Evolutionary conservation across 345 rosid genomes (phyloP).

Genomic region (Toxicodendron radicans): DNA sequence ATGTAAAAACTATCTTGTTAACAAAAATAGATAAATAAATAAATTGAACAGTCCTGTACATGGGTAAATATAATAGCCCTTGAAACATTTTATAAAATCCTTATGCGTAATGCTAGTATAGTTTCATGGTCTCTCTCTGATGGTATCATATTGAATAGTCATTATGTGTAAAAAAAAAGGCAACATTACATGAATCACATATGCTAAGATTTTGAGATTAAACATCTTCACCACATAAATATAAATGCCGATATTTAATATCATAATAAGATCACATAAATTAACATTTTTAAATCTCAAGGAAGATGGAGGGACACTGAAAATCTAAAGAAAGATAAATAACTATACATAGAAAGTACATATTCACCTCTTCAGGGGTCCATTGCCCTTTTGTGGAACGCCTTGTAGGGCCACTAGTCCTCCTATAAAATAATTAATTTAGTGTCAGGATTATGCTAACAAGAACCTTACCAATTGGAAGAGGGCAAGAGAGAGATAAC

Average conservation of each 20-base stretch:
- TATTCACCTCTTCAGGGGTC: slow-evolving; percentile 93
- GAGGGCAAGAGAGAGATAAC: neutral
- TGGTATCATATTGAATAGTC: neutral
- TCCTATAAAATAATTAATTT: slow-evolving; percentile 41
- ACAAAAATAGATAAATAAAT: neutral
- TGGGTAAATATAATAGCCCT: neutral
- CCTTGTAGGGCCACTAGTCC: slow-evolving; percentile 95
- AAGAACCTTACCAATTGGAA: neutral
- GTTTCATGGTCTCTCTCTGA: neutral
- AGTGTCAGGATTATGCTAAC: neutral
- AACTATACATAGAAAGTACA: slow-evolving; percentile 1
- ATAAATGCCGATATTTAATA: neutral
- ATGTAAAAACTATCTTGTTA: slow-evolving; percentile 1
- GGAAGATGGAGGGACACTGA: neutral
- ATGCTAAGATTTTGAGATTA: neutral
- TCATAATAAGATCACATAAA: neutral
- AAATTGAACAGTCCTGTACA: neutral
- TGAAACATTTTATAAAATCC: neutral
- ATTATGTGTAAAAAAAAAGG: neutral
- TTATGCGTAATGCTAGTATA: neutral
- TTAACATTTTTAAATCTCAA: neutral
- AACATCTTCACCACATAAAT: neutral
- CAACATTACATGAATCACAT: neutral
- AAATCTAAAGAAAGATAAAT: slow-evolving; percentile 16
- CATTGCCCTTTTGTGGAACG: slow-evolving; percentile 99